Evolutionary conservation across 116 monocot species (phyloP), one percentile per base, ranked within the genome.

Genomic region (Posidonia oceanica): DNA sequence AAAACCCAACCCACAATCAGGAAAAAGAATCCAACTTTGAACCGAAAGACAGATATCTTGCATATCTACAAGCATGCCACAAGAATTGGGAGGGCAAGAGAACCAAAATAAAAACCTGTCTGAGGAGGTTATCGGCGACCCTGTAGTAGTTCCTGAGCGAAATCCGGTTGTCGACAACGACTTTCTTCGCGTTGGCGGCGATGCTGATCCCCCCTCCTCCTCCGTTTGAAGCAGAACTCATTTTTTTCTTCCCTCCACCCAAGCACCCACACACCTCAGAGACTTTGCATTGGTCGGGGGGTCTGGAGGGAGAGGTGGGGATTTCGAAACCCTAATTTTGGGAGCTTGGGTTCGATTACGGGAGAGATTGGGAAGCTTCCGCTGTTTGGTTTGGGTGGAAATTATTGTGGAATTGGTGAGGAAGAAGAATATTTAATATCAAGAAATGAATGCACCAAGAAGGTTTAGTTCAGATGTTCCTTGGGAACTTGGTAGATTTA

Each of bases 101-200:
- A 29, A 29, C 29, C 29, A 29, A 0, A 29, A 29, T 29, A 29
- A 56, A 56, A 70, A 93, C 96, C 96, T 97, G 96, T 64, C 80
- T 83, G 69, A 89, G 82, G 20, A 96, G 83, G 76, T 75, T 87
- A 52, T 83, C 72, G 2, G 96, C 96, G 62, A 97, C 89, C 69
- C 91, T 73, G 69, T 83, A 97, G 81, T 97, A 97, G 41, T 72
- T 71, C 18, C 77, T 77, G 71, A 97, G 84, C 2, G 89, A 76
- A 74, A 97, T 86, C 72, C 96, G 81, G 62, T 91, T 83, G 73
- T 97, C 91, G 12, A 91, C 89, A 55, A 76, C 80, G 66, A 91
- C 53, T 81, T 59, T 87, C 71, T 70, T 75, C 38, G 89, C 72
- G 75, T 75, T 81, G 36, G 80, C 83, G 36, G 80, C 85, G 75